Percentiles rank a stretch among this genome's conserved stretches.
Evolutionary conservation across 257 asterid species (phyloP).

Genomic region (Solanum bulbocastanum): DNA sequence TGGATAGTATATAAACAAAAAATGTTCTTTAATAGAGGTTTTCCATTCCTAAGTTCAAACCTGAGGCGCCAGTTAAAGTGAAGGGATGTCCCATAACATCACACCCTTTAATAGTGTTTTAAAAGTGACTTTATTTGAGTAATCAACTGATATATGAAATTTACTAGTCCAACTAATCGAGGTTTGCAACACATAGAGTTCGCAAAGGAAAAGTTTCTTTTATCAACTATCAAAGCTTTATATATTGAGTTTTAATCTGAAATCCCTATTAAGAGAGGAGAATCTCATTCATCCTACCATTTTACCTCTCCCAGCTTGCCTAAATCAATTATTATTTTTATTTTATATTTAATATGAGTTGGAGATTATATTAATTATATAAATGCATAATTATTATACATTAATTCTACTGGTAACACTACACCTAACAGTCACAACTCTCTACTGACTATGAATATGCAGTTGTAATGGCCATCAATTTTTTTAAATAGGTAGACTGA

Average conservation of each 20-base stretch:
- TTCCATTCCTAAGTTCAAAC: not conserved
- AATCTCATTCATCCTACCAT: not conserved
- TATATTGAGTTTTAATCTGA: not conserved
- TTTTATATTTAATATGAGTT: not conserved
- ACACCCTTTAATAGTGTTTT: not conserved
- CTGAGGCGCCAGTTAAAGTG: not conserved
- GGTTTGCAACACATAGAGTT: rapidly evolving
- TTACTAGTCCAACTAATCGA: not conserved
- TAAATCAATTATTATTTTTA: not conserved
- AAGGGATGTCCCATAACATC: not conserved
- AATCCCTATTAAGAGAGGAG: not conserved
- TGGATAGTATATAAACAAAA: rapidly evolving
- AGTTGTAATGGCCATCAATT: not conserved
- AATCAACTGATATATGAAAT: not conserved
- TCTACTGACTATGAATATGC: not conserved
- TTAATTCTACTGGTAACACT: not conserved
- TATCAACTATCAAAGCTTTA: not conserved
- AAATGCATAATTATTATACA: not conserved
- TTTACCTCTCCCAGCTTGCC: not conserved
- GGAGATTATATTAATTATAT: not conserved
- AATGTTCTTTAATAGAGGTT: not conserved
- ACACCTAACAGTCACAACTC: not conserved
- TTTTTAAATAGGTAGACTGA: not conserved
- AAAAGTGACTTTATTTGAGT: not conserved
- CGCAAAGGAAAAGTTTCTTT: not conserved